These are phyloP conservation scores for Ceratocystis harringtonii DNA, from an alignment of 2,329 filamentous ascomycete genomes.

Conservation along the genomic window DNA sequence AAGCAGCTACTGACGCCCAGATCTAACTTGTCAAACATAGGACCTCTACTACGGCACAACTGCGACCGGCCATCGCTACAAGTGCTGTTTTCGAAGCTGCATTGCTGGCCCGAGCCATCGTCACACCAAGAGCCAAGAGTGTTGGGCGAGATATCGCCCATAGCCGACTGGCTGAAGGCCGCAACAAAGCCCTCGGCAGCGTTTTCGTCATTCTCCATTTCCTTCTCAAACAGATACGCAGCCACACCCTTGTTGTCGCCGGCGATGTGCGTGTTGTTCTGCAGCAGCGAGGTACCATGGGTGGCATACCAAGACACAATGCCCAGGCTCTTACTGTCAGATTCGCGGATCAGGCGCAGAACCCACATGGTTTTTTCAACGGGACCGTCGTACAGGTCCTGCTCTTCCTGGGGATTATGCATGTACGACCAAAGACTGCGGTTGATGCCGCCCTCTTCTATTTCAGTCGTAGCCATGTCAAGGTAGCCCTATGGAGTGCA, in stretches of 20 bases:
- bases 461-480: conserved; percentile 51
- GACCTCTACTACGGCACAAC: conserved; percentile 55
- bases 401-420: conserved; percentile 65
- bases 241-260: conserved; percentile 97
- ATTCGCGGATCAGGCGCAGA: conserved; percentile 59
- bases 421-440: conserved; percentile 79
- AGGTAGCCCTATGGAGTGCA: conserved; percentile 41
- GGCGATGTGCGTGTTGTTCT: conserved; percentile 79
- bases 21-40: conserved; percentile 49
- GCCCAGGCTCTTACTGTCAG: conserved; percentile 62
- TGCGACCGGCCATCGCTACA: conserved; percentile 53
- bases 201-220: conserved; percentile 36
- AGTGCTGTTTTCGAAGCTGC: conserved; percentile 63
- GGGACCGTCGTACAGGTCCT: conserved; percentile 46
- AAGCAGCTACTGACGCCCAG: conserved; percentile 61
- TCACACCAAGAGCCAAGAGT: conserved; percentile 74
- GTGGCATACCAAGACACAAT: conserved; percentile 83
- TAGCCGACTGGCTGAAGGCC: conserved; percentile 80
- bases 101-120: conserved; percentile 55
- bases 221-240: conserved; percentile 67
- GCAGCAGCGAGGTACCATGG: conserved; percentile 79
- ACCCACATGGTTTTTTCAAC: conserved; percentile 52
- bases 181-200: conserved; percentile 60
- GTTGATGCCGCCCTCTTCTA: conserved; percentile 71
- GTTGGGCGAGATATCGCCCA: conserved; percentile 81